phyloP scores from a whole-genome alignment of 1,139 yeast genomes.

The Candida pseudocylindracea region DNA sequence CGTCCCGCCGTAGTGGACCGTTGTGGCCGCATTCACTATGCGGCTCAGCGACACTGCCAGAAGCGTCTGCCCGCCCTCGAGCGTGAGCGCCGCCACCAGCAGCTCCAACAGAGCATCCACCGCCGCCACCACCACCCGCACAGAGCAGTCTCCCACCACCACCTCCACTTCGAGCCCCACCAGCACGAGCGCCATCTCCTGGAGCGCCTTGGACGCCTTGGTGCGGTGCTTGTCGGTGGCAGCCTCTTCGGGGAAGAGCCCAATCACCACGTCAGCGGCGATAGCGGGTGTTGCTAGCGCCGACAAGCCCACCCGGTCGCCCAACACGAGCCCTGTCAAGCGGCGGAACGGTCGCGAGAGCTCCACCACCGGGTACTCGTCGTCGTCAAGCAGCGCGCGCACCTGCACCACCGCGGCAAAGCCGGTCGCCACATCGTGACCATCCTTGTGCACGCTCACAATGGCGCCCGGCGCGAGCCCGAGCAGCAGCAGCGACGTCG shows the following conservation, averaged over 20 bases:
- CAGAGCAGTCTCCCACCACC: neutral
- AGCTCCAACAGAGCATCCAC: neutral
- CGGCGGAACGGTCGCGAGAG: neutral
- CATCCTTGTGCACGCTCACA: too few relatives aligned
- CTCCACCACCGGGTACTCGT: neutral
- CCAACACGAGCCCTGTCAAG: neutral
- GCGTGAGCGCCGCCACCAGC: neutral
- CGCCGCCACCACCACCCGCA: neutral
- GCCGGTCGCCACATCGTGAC: too few relatives aligned
- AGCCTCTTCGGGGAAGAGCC: neutral
- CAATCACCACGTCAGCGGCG: neutral
- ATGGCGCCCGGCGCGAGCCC: too few relatives aligned
- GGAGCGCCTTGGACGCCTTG: neutral
- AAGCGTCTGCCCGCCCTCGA: neutral
- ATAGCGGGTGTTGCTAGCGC: neutral
- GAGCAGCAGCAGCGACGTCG: too few relatives aligned
- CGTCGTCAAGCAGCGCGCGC: neutral
- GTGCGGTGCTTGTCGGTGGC: neutral
- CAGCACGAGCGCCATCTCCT: neutral
- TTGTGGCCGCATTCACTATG: slow-evolving; percentile 1
- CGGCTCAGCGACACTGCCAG: neutral
- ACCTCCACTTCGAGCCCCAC: neutral
- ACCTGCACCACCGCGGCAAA: neutral
- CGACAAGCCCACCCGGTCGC: slow-evolving; percentile 1
- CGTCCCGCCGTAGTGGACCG: slow-evolving; percentile 1